Evolutionary conservation across 2,329 filamentous ascomycete genomes (phyloP).

Genomic region (Penicillium sp.): DNA sequence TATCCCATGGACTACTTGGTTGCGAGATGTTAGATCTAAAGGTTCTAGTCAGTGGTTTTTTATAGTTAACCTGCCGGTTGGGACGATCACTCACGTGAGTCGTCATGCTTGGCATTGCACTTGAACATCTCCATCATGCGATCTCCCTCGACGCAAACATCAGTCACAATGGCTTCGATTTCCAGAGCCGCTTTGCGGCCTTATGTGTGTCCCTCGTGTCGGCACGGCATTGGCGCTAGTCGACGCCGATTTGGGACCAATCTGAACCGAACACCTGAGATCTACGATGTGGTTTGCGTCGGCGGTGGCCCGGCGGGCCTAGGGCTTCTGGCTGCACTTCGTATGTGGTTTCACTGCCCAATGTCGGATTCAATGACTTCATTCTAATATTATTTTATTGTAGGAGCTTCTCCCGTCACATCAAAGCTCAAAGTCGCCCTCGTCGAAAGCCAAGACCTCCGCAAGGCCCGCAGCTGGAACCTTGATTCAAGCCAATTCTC

Average conservation of each 20-base stretch:
- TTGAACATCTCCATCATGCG: conserved; percentile 7
- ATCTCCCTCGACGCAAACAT: conserved; percentile 12
- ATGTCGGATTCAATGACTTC: neutral
- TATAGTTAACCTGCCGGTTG: too few relatives aligned
- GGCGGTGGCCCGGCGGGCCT: conserved; percentile 88
- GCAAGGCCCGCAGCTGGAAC: conserved; percentile 68
- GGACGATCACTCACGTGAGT: neutral
- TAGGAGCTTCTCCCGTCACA: conserved; percentile 76
- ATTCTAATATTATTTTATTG: conserved; percentile 8
- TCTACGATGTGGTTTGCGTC: conserved; percentile 92
- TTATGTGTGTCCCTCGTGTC: conserved; percentile 48
- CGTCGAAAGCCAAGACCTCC: conserved; percentile 85
- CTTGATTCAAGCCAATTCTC: conserved; percentile 74
- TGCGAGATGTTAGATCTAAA: too few relatives aligned
- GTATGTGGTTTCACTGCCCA: conserved; percentile 53
- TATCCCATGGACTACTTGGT: too few relatives aligned
- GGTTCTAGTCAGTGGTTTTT: too few relatives aligned
- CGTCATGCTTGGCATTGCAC: neutral
- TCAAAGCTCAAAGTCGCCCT: conserved; percentile 81
- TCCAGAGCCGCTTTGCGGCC: conserved; percentile 36
- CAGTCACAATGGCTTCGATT: conserved; percentile 40
- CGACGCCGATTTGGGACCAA: conserved; percentile 40
- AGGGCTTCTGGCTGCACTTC: conserved; percentile 76
- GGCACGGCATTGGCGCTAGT: conserved; percentile 28
- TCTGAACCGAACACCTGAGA: conserved; percentile 59